phyloP scores from a whole-genome alignment of 2,329 filamentous ascomycete species.

The Calonectria naviculata region DNA sequence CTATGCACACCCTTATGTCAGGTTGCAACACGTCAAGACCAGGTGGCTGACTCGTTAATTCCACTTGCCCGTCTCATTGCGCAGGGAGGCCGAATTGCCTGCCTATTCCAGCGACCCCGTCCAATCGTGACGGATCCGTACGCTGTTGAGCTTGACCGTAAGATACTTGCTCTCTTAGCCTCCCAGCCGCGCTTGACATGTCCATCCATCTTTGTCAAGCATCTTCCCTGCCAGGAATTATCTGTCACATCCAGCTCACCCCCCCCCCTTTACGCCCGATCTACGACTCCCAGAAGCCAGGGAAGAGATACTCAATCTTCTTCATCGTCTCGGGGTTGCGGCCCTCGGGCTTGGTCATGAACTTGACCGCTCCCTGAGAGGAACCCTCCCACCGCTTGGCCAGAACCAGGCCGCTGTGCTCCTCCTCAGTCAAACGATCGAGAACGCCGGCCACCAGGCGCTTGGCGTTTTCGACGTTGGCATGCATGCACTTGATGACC shows the following conservation, averaged over 20 bases:
- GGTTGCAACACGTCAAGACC: slow-evolving; percentile 9
- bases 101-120: slow-evolving; percentile 8
- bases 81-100: not conserved
- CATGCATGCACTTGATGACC: slow-evolving; percentile 97
- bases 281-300: slow-evolving; percentile 72
- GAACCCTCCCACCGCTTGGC: slow-evolving; percentile 86
- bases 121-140: not conserved
- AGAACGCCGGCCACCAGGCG: slow-evolving; percentile 87
- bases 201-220: not conserved
- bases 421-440: slow-evolving; percentile 83
- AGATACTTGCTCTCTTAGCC: not conserved
- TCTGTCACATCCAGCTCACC: not conserved
- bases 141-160: not conserved
- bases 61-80: not conserved
- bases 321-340: slow-evolving; percentile 79
- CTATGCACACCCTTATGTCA: not conserved
- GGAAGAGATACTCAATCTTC: slow-evolving; percentile 89
- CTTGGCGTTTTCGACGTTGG: slow-evolving; percentile 89
- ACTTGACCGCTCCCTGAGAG: slow-evolving; percentile 80
- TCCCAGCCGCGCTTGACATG: not conserved
- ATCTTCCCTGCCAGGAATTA: not conserved
- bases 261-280: not conserved
- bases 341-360: slow-evolving; percentile 84
- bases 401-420: slow-evolving; percentile 78
- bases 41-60: not conserved